A percentile compares a stretch with the other conserved stretches of the same genome.
phyloP scores from a whole-genome alignment of 352 stramenopile species.

The Globisporangium solare region DNA sequence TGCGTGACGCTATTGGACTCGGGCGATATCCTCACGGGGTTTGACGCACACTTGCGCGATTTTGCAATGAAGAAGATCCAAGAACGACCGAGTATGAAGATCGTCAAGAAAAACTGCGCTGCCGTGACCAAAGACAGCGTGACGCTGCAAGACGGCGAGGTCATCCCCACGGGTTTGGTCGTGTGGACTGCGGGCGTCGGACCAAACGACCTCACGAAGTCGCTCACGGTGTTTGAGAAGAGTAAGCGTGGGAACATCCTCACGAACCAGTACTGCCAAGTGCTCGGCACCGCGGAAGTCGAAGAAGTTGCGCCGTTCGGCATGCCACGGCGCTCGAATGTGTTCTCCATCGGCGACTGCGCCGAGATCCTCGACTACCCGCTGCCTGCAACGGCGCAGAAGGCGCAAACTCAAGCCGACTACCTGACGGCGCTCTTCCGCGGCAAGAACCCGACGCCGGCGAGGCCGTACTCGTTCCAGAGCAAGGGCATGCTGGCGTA shows the following conservation, averaged over 20 bases:
- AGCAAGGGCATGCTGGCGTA: conserved; percentile 94
- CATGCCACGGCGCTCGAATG: conserved; percentile 64
- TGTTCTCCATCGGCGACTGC: conserved; percentile 96
- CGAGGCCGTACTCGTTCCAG: conserved; percentile 62
- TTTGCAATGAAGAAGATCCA: conserved; percentile 77
- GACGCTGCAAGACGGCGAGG: conserved; percentile 50
- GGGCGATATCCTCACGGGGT: conserved; percentile 67
- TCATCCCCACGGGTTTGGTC: conserved; percentile 55
- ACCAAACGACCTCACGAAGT: conserved; percentile 78
- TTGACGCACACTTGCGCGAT: conserved; percentile 60
- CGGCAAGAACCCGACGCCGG: conserved; percentile 40
- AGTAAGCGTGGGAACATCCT: conserved; percentile 79
- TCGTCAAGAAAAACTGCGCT: conserved; percentile 79
- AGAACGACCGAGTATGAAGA: conserved; percentile 70
- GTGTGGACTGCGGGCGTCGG: conserved; percentile 79
- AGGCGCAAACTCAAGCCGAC: conserved; percentile 76
- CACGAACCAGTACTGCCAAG: conserved; percentile 81
- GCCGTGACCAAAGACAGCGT: conserved; percentile 63
- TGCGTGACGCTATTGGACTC: conserved; percentile 69
- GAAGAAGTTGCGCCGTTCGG: conserved; percentile 51
- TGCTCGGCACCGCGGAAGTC: conserved; percentile 57
- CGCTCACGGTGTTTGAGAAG: conserved; percentile 63
- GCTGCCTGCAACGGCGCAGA: conserved; percentile 91
- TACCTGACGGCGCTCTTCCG: conserved; percentile 59
- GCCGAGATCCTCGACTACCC: conserved; percentile 82